Percentiles rank a stretch among this genome's conserved stretches.
These are phyloP conservation scores for Rhodofomes roseus DNA, from an alignment of 1,284 basidiomycete species.

Conservation along the genomic window DNA sequence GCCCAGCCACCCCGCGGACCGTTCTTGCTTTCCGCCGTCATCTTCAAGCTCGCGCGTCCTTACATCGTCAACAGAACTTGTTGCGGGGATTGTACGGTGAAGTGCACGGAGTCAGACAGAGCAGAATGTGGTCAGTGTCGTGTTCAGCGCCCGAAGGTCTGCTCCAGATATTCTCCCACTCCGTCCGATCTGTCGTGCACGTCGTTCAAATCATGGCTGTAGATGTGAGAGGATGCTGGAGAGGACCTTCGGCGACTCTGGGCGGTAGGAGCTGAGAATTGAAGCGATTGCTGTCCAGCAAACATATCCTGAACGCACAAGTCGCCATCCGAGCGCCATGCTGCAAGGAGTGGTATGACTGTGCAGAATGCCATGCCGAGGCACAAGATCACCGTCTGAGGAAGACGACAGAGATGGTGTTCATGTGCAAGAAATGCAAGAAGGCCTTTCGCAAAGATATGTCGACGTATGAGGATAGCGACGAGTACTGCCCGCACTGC, in stretches of 20 bases:
- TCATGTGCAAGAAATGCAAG: constrained; percentile 97
- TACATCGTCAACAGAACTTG: neutral
- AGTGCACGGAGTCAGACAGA: neutral
- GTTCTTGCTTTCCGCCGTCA: neutral
- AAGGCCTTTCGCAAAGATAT: constrained; percentile 97
- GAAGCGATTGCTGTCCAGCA: constrained; percentile 44
- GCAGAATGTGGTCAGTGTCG: constrained; percentile 4
- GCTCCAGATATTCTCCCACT: neutral
- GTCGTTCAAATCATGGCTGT: neutral
- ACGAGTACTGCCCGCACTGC: constrained; percentile 97
- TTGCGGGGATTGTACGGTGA: neutral
- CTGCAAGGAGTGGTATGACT: constrained; percentile 95
- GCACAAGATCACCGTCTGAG: constrained; percentile 68
- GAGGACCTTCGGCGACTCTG: neutral
- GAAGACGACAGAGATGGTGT: constrained; percentile 87
- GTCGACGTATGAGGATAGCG: constrained; percentile 86
- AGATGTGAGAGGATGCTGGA: neutral
- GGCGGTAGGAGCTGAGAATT: neutral
- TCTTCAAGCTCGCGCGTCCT: neutral
- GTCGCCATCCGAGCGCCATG: constrained; percentile 92
- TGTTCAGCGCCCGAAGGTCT: constrained; percentile 3
- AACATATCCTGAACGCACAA: constrained; percentile 92
- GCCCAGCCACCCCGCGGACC: neutral
- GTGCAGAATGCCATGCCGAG: constrained; percentile 92
- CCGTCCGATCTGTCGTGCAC: neutral